phyloP scores from a whole-genome alignment of 1,284 basidiomycete species.

The Lentinula novae-zelandiae region DNA sequence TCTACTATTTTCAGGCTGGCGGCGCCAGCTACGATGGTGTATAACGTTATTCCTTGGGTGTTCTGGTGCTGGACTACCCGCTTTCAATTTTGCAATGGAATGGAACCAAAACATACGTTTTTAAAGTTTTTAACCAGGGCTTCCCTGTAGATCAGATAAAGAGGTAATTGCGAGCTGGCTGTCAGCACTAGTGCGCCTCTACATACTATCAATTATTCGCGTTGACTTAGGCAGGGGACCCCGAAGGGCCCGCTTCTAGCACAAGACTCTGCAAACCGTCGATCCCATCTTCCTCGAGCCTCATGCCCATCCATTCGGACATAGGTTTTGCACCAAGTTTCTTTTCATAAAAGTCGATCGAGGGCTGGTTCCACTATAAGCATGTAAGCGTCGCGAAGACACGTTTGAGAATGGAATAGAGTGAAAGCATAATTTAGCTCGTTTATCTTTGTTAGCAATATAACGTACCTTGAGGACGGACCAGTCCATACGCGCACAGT shows the following conservation, averaged over 20 bases:
- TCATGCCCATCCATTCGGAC: constrained; percentile 89
- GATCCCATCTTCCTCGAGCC: constrained; percentile 75
- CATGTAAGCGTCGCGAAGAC: neutral
- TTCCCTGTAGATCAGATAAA: neutral
- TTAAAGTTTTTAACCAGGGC: neutral
- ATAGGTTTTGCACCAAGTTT: constrained; percentile 69
- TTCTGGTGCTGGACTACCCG: neutral
- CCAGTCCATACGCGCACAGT: constrained; percentile 89
- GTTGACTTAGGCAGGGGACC: neutral
- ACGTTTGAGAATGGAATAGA: neutral
- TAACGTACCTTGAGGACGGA: constrained; percentile 75
- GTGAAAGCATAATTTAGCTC: neutral
- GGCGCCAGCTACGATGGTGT: constrained; percentile 82
- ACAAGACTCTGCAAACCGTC: constrained; percentile 35
- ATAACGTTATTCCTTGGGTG: constrained; percentile 29
- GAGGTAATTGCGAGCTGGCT: neutral
- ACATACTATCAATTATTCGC: neutral
- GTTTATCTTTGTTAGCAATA: neutral
- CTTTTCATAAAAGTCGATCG: constrained; percentile 90
- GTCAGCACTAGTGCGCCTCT: constrained; percentile 1
- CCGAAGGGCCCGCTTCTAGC: constrained; percentile 9
- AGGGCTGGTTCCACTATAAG: constrained; percentile 85
- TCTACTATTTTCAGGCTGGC: constrained; percentile 51
- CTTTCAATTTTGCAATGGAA: constrained; percentile 6
- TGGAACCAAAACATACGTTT: neutral